These are phyloP conservation scores for Chenopodium formosanum DNA, from an alignment of 148 eudicot species.

Conservation along the genomic window DNA sequence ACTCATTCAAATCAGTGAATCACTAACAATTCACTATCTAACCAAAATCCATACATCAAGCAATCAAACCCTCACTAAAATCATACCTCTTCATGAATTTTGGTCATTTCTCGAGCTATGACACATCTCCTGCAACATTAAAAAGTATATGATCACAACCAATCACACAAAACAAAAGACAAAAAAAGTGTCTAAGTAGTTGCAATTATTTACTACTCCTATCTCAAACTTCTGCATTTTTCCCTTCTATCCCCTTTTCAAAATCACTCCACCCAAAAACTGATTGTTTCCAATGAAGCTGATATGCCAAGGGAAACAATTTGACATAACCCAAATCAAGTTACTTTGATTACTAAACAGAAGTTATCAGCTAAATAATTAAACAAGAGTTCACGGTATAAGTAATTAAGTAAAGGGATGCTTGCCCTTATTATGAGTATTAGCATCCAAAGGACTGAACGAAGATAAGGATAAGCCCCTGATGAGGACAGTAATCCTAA, in stretches of 20 bases:
- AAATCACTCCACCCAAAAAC: neutral
- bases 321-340: neutral
- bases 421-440: neutral
- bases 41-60: neutral
- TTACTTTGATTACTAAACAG: neutral
- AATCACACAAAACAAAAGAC: neutral
- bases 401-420: too few relatives aligned
- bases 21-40: neutral
- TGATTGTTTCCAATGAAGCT: neutral
- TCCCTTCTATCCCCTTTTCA: neutral
- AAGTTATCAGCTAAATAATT: neutral
- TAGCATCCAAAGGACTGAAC: neutral
- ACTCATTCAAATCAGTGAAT: neutral
- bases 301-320: neutral
- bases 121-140: constrained; percentile 73
- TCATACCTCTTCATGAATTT: constrained; percentile 92
- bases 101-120: constrained; percentile 94
- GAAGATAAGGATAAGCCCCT: neutral
- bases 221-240: neutral
- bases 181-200: neutral
- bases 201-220: neutral
- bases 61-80: neutral
- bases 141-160: constrained; percentile 18
- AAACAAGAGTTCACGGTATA: neutral
- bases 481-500: neutral